Percentiles rank a stretch among this genome's conserved stretches.
Evolutionary conservation across 805 yeast species (phyloP).

Genomic region (Candida ovalis): DNA sequence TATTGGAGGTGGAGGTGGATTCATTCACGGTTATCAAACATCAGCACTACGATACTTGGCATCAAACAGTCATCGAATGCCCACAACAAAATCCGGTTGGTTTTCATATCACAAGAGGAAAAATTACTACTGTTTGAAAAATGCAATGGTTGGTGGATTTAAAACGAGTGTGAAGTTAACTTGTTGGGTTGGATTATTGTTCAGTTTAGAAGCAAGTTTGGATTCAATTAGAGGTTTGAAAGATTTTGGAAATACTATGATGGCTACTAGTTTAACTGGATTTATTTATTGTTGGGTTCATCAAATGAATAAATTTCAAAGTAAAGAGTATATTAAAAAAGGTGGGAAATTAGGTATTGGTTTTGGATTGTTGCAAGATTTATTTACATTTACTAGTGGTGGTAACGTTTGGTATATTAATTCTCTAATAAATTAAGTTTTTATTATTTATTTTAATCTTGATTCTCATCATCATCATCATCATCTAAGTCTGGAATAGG

Average conservation of each 20-base stretch:
- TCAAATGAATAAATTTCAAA: slow-evolving; percentile 41
- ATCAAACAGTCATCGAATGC: slow-evolving; percentile 79
- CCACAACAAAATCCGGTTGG: slow-evolving; percentile 79
- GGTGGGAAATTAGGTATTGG: slow-evolving; percentile 58
- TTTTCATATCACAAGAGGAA: slow-evolving; percentile 82
- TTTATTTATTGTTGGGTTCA: slow-evolving; percentile 44
- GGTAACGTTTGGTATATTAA: slow-evolving; percentile 64
- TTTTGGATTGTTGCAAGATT: slow-evolving; percentile 67
- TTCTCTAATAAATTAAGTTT: slow-evolving; percentile 25
- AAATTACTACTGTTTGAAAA: slow-evolving; percentile 64
- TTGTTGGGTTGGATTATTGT: slow-evolving; percentile 43
- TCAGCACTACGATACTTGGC: slow-evolving; percentile 64
- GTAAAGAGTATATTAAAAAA: slow-evolving; percentile 38
- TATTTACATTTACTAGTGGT: slow-evolving; percentile 52
- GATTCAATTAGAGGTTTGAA: slow-evolving; percentile 48
- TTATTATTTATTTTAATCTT: not conserved
- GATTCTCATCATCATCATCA: slow-evolving; percentile 37
- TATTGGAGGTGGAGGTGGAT: slow-evolving; percentile 51
- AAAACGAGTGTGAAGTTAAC: slow-evolving; percentile 40
- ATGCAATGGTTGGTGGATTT: slow-evolving; percentile 50
- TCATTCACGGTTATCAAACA: slow-evolving; percentile 52
- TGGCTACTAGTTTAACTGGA: slow-evolving; percentile 52
- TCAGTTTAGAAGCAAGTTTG: slow-evolving; percentile 58
- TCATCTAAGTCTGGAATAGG: slow-evolving; percentile 79
- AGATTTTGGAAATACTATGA: slow-evolving; percentile 62